phyloP scores from a whole-genome alignment of 176 grass and related monocot genomes.

The Oryza glaberrima region DNA sequence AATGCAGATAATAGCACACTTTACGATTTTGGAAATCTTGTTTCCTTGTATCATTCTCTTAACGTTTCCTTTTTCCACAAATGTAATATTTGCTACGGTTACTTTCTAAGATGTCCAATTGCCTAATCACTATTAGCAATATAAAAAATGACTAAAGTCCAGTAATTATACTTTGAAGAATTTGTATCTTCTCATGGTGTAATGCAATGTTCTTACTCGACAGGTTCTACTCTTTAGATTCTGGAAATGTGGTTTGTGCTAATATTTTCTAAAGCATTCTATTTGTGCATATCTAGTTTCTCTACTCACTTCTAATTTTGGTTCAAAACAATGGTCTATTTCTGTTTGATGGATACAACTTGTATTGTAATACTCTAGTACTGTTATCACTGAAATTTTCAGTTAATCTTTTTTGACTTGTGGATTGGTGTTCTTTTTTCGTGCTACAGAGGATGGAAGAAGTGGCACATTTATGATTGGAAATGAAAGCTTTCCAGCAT shows the following conservation, averaged over 20 bases:
- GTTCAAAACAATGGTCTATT: neutral
- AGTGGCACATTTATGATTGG: slow-evolving; percentile 91
- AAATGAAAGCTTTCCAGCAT: slow-evolving; percentile 69
- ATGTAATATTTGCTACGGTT: neutral
- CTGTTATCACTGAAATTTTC: slow-evolving; percentile 11
- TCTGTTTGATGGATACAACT: slow-evolving; percentile 1
- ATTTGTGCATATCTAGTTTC: neutral
- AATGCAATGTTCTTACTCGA: neutral
- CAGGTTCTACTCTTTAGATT: slow-evolving; percentile 6
- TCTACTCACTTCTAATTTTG: neutral
- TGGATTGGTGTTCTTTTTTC: slow-evolving; percentile 31
- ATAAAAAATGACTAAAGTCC: neutral
- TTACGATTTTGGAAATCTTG: neutral
- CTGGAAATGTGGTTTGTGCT: slow-evolving; percentile 10
- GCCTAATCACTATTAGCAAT: neutral
- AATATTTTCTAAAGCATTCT: slow-evolving; percentile 4
- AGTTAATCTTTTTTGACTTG: slow-evolving; percentile 22
- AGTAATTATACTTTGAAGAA: slow-evolving; percentile 33
- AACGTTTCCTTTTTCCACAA: neutral
- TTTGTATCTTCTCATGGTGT: neutral
- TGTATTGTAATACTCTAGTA: neutral
- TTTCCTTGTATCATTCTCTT: neutral
- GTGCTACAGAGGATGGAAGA: slow-evolving; percentile 82
- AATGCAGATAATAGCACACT: neutral
- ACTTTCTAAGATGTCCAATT: neutral